Conservation (phyloP, 306 rosid genomes). For the Senna siamea region DNA sequence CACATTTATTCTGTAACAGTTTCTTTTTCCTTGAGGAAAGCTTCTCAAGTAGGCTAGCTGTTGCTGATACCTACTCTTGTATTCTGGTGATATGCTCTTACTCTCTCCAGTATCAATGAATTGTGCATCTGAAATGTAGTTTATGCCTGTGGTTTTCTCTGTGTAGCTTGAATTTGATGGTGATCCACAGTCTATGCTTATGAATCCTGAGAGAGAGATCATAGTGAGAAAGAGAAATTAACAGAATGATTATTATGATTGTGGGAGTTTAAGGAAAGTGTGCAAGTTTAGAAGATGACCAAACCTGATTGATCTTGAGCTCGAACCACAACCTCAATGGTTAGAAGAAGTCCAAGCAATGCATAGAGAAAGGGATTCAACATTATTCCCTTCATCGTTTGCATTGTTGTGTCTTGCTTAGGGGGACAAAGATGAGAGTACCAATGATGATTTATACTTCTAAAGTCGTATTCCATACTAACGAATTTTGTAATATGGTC, state of each 20-base stretch:
- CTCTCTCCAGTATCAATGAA: slow-evolving; percentile 47
- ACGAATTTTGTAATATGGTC: too few relatives aligned
- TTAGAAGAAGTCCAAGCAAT: slow-evolving; percentile 30
- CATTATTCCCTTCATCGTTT: slow-evolving; percentile 23
- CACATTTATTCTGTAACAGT: slow-evolving; percentile 58
- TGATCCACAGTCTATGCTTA: slow-evolving; percentile 61
- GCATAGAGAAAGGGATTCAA: slow-evolving; percentile 9
- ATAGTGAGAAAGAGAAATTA: too few relatives aligned
- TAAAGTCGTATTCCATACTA: too few relatives aligned
- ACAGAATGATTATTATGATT: too few relatives aligned
- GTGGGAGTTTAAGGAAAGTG: neutral
- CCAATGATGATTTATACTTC: too few relatives aligned
- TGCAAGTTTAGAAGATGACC: neutral
- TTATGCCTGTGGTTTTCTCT: slow-evolving; percentile 34
- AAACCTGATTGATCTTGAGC: slow-evolving; percentile 59
- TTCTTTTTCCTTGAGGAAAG: slow-evolving; percentile 61
- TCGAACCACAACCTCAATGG: slow-evolving; percentile 35
- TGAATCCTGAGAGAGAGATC: too few relatives aligned
- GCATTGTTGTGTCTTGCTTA: neutral
- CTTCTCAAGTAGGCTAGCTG: slow-evolving; percentile 46
- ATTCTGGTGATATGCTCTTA: slow-evolving; percentile 18
- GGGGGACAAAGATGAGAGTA: too few relatives aligned
- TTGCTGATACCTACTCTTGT: slow-evolving; percentile 1
- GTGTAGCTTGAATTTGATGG: slow-evolving; percentile 38
- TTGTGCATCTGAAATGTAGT: slow-evolving; percentile 55